Evolutionary conservation across 176 grass and related monocot genomes (phyloP), one percentile per base, ranked within the genome.

Genomic region (Tillandsia fasciculata): DNA sequence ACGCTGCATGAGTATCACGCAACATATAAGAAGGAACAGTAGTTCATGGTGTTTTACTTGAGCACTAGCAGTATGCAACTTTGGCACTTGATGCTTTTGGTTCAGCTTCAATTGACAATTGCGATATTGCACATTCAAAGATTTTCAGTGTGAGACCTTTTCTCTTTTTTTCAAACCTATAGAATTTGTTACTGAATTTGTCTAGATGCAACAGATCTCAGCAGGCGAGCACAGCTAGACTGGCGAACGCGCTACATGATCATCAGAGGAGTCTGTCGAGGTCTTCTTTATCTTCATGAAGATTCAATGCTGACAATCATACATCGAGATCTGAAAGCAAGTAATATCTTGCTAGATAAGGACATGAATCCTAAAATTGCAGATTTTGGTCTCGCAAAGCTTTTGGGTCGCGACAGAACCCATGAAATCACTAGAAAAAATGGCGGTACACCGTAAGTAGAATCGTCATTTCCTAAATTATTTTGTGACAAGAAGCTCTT

Each of bases 341-440:
- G 83, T 57, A 90, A 86, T 61, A 77, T 86, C 50, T 63, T 90
- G 20, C 20, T 90, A 8, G 87, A 86, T 50, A n/a, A 1, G 0
- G 76, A 86, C 11, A 90, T 90, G 87, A 90, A 74, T 42, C 87
- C 87, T 51, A 90, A 90, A 74, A 90, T 90, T 29, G 81, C 84
- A 0, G 88, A 91, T 13, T 87, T 91, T 10, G 88, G 84, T 10
- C 70, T 91, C 6, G 80, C 84, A 8, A 91, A 79, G 70, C 64
- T 91, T 22, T 91, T 84, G 9, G 14, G 67, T 58, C 0, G 67
- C 0, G 83, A 78, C 1, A 5, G 17, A 0, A 83, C 80, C n/a
- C 69, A 72, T 12, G 83, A 51, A 14, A 86, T 72, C 77, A 91
- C 88, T 2, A 83, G 74, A 52, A 28, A 28, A n/a, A 87, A 83